Evolutionary conservation across 129 eudicot genomes (phyloP).

Genomic region (Flaveria robusta): DNA sequence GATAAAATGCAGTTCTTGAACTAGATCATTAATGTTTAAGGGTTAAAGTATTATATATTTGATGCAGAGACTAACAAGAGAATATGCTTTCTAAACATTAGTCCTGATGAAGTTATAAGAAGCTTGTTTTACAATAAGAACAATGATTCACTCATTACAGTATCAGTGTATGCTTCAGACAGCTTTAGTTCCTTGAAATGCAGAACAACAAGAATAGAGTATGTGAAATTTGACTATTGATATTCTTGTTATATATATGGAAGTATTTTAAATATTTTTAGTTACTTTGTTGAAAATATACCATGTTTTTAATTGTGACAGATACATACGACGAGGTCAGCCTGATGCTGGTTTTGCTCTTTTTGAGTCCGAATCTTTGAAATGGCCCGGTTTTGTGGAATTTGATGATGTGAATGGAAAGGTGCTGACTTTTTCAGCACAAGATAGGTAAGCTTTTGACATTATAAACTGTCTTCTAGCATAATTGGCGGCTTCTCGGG

Average conservation of each 20-base stretch:
- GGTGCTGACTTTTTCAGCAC: slow-evolving; percentile 90
- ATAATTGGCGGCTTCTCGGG: background rate
- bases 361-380: slow-evolving; percentile 86
- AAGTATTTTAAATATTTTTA: background rate
- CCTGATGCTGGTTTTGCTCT: slow-evolving; percentile 92
- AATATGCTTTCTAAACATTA: slow-evolving; percentile 85
- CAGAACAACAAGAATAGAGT: slow-evolving; percentile 95
- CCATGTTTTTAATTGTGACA: slow-evolving; percentile 22
- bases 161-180: slow-evolving; percentile 87
- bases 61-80: slow-evolving; percentile 83
- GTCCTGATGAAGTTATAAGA: slow-evolving; percentile 90
- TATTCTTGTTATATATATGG: background rate
- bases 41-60: slow-evolving; percentile 24
- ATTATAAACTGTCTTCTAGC: background rate
- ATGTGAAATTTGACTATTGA: slow-evolving; percentile 31
- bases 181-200: slow-evolving; percentile 92
- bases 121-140: slow-evolving; percentile 95
- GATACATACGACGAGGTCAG: slow-evolving; percentile 77
- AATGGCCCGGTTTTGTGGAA: slow-evolving; percentile 98
- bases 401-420: slow-evolving; percentile 97
- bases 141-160: slow-evolving; percentile 90
- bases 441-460: slow-evolving; percentile 56
- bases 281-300: background rate
- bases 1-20: background rate
- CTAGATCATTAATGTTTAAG: background rate